Evolutionary conservation across 352 stramenopile species (phyloP).

Genomic region (Pythium phragmiticola): DNA sequence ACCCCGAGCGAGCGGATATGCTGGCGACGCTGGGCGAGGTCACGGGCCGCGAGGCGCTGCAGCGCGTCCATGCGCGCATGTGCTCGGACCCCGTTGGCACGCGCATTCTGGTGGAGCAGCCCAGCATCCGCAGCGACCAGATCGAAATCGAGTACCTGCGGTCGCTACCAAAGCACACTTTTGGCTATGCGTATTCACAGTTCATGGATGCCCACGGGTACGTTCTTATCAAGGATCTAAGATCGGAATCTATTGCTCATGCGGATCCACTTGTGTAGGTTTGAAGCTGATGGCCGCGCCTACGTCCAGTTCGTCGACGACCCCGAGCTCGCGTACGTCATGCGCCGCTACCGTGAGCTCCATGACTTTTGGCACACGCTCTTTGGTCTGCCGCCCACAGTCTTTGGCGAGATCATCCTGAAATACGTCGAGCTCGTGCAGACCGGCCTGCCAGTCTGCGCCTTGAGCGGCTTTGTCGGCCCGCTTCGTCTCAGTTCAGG

Average conservation of each 20-base stretch:
- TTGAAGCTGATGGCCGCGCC: conserved; percentile 87
- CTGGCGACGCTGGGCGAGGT: conserved; percentile 94
- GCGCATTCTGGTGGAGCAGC: conserved; percentile 88
- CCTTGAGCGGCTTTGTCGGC: conserved; percentile 91
- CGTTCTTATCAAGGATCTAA: conserved; percentile 4
- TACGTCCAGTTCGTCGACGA: conserved; percentile 91
- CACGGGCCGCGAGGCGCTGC: conserved; percentile 88
- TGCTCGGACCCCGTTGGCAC: conserved; percentile 76
- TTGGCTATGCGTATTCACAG: conserved; percentile 88
- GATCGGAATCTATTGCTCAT: not conserved
- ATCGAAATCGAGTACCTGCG: conserved; percentile 76
- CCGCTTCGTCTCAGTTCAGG: conserved; percentile 71
- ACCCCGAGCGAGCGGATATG: conserved; percentile 95
- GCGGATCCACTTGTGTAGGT: conserved; percentile 33
- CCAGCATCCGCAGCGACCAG: conserved; percentile 69
- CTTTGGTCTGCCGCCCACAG: conserved; percentile 92
- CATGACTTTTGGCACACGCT: conserved; percentile 98
- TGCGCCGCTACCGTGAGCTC: conserved; percentile 92
- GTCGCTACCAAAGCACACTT: conserved; percentile 70
- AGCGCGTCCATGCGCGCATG: conserved; percentile 85
- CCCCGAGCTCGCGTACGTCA: conserved; percentile 95
- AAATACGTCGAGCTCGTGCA: conserved; percentile 98
- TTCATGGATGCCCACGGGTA: conserved; percentile 91
- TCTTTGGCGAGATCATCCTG: conserved; percentile 94
- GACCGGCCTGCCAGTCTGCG: conserved; percentile 92